Evolutionary conservation across 495 filamentous ascomycete genomes (phyloP).

Genomic region (Aspergillus saccharolyticus): DNA sequence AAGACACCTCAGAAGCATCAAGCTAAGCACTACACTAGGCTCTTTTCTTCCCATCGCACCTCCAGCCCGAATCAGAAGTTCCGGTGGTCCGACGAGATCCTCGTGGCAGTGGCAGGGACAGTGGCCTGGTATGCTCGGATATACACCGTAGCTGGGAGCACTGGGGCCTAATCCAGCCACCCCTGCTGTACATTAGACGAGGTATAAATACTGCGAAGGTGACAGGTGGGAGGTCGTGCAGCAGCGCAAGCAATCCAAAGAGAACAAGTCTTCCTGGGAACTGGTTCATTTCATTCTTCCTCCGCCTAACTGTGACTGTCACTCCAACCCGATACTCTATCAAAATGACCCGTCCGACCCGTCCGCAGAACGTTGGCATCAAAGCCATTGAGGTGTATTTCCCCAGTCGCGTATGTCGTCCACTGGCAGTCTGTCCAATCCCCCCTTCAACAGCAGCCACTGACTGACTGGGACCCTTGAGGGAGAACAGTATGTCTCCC

Average conservation of each 20-base stretch:
- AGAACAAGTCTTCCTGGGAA: not conserved
- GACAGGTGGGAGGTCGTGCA: no score
- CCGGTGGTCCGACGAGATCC: not conserved
- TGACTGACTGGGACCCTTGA: no score
- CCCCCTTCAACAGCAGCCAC: not conserved
- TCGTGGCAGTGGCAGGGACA: no score
- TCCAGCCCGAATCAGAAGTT: not conserved
- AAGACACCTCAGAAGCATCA: no score
- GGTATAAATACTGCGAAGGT: not conserved
- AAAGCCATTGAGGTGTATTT: slow-evolving; percentile 99
- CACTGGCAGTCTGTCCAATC: no score
- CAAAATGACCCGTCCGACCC: slow-evolving; percentile 81
- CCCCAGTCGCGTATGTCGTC: slow-evolving; percentile 73
- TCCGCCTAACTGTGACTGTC: not conserved
- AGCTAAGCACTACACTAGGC: no score
- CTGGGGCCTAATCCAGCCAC: not conserved
- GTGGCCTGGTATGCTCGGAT: not conserved
- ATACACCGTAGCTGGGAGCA: not conserved
- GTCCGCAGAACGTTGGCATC: slow-evolving; percentile 95
- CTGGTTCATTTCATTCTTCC: not conserved
- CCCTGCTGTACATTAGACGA: not conserved
- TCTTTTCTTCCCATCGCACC: no score
- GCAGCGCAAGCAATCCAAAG: no score
- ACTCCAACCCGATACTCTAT: slow-evolving; percentile 17
- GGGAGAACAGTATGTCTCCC: slow-evolving; percentile 56